Conservation (phyloP, 768 basidiomycete genomes). For the Auricularia heimuer region DNA sequence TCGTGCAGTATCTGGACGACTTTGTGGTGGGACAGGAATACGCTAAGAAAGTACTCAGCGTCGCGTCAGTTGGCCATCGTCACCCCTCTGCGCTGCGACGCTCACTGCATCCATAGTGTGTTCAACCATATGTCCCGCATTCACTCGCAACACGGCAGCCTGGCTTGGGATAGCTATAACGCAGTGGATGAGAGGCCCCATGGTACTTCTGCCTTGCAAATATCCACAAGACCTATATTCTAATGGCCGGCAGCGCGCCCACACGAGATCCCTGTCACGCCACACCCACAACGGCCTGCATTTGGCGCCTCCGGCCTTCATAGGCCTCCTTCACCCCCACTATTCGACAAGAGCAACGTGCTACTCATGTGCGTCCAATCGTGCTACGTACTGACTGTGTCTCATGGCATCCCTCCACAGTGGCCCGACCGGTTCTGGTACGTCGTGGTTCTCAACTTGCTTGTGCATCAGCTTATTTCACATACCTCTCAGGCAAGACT, state of each 20-base stretch:
- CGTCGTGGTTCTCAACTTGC: conserved; percentile 7
- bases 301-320: conserved; percentile 28
- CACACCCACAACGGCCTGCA: conserved; percentile 47
- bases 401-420: conserved; percentile 16
- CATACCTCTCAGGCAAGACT: conserved; percentile 59
- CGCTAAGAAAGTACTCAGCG: conserved; percentile 89
- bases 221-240: not conserved
- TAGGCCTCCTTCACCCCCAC: conserved; percentile 34
- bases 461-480: not conserved
- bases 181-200: conserved; percentile 14
- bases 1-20: conserved; percentile 77
- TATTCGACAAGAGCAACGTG: conserved; percentile 95
- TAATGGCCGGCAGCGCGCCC: conserved; percentile 20
- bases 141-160: conserved; percentile 27
- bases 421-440: conserved; percentile 82
- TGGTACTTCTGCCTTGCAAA: conserved; percentile 17
- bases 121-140: conserved; percentile 4
- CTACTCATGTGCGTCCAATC: conserved; percentile 63
- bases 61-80: conserved; percentile 56
- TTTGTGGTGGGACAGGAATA: conserved; percentile 86
- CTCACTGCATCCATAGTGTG: not conserved
- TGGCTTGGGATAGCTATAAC: conserved; percentile 15
- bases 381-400: conserved; percentile 14
- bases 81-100: not conserved
- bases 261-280: conserved; percentile 44